Base-by-base conservation (phyloP, 108 stramenopile genomes). In the Fragilaria crotonensis region DNA sequence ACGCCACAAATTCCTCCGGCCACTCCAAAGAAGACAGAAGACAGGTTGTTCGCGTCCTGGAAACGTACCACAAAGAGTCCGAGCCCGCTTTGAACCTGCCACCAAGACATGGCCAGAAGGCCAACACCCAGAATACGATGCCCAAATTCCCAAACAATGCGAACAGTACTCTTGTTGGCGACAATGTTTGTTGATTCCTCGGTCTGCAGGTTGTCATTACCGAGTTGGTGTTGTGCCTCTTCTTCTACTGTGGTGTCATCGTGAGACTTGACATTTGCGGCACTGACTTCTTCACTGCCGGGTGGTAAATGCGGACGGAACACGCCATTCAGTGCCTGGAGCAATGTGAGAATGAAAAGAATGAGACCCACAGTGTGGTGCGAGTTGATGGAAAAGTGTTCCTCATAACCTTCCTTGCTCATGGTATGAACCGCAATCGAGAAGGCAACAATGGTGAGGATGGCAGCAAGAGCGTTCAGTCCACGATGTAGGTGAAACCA, bases 361-460 rank as follows among this genome's bases (percentile, higher is more conserved):
- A 48, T 23, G 60, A 78, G 53, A 2, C 77, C 77, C 57, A 74
- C 56, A 25, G 19, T 59, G 25, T 53, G 60, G 59, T 78, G 77
- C 33, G 17, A 25, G 7, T 11, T 14, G 7, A 41, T 41, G 4
- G 54, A 20, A 22, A 68, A 77, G 27, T 77, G 72, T 11, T 5
- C 33, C 2, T n/a, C 36, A 41, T 41, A 11, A 0, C 50, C 60
- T 62, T 61, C 63, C 18, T 71, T 56, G 18, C 22, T 45, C n/a
- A 44, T 53, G 30, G 48, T 58, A 4, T 49, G 33, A 25, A 77
- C 61, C 2, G 71, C 75, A 44, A 72, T 48, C 22, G 67, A 36
- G 46, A 72, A 77, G 21, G 4, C 45, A 26, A 33, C 59, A 50
- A 77, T 28, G 25, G 58, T 59, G 17, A 77, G 55, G 26, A 33